Evolutionary conservation across 345 rosid genomes (phyloP).

Genomic region (Dimocarpus longan): DNA sequence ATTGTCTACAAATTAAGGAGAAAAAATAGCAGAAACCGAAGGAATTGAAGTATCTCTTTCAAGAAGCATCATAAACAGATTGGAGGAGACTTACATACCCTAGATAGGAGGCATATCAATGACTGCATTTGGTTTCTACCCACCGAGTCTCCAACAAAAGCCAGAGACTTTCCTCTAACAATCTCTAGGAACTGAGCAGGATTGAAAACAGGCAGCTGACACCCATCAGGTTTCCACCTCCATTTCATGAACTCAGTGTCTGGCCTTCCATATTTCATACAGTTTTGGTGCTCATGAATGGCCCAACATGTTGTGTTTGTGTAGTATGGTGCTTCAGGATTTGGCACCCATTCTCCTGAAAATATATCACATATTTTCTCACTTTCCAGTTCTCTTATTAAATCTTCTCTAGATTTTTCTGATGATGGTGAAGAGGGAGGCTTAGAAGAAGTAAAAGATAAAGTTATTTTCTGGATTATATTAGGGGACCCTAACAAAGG

Average conservation of each 20-base stretch:
- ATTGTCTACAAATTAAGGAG: too few relatives aligned
- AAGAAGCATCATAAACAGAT: neutral
- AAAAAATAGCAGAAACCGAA: too few relatives aligned
- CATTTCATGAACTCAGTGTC: conserved; percentile 72
- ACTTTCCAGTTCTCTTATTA: neutral
- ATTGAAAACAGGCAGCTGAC: conserved; percentile 66
- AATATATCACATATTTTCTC: conserved; percentile 61
- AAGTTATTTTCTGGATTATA: conserved; percentile 6
- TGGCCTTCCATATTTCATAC: conserved; percentile 86
- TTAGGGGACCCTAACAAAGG: conserved; percentile 38
- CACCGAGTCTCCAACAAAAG: conserved; percentile 90
- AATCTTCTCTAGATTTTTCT: neutral
- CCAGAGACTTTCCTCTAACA: conserved; percentile 73
- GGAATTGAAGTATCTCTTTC: too few relatives aligned
- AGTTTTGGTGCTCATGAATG: conserved; percentile 94
- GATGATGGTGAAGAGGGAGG: conserved; percentile 5
- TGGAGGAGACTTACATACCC: conserved; percentile 45
- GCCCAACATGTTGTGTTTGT: conserved; percentile 91
- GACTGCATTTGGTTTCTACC: conserved; percentile 96
- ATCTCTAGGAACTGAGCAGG: conserved; percentile 74
- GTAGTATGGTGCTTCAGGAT: conserved; percentile 79
- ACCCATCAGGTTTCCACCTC: conserved; percentile 86
- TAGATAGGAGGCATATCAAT: conserved; percentile 87
- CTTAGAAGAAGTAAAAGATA: conserved; percentile 1
- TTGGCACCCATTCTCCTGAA: conserved; percentile 82